A percentile compares a stretch with the other conserved stretches of the same genome.
These are phyloP conservation scores for Curvularia sp. DNA, from an alignment of 2,329 filamentous ascomycete genomes.

Conservation along the genomic window DNA sequence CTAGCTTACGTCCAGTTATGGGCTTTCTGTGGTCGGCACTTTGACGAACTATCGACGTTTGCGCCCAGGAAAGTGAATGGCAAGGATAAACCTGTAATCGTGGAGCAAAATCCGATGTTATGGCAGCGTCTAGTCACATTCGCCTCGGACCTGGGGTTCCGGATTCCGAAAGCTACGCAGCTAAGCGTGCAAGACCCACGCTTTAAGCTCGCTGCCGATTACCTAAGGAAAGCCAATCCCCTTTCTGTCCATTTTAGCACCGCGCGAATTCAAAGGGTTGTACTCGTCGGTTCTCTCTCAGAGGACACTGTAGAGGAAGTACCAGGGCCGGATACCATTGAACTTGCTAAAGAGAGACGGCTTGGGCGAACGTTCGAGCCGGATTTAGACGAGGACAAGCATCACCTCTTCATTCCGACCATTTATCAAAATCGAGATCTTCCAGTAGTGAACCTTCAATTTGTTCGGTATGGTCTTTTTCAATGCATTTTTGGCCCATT, in stretches of 20 bases:
- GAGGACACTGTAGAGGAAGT: too few relatives aligned
- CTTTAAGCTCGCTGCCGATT: slow-evolving; percentile 20
- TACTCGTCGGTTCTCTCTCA: too few relatives aligned
- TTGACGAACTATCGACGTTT: slow-evolving; percentile 17
- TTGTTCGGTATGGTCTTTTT: too few relatives aligned
- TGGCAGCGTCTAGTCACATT: slow-evolving; percentile 19
- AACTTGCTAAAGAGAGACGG: too few relatives aligned
- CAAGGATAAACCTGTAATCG: slow-evolving; percentile 13
- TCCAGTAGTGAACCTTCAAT: too few relatives aligned
- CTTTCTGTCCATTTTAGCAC: slow-evolving; percentile 12
- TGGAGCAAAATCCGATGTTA: slow-evolving; percentile 21
- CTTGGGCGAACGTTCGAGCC: too few relatives aligned
- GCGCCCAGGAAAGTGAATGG: slow-evolving; percentile 20
- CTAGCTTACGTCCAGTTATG: slow-evolving; percentile 22
- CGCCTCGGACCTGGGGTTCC: slow-evolving; percentile 11
- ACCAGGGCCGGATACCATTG: too few relatives aligned
- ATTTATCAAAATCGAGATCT: too few relatives aligned
- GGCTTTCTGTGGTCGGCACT: slow-evolving; percentile 22
- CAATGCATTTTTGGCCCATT: too few relatives aligned
- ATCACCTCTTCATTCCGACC: too few relatives aligned
- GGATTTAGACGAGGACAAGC: too few relatives aligned
- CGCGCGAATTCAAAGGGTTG: slow-evolving; percentile 12
- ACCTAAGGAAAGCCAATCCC: slow-evolving; percentile 22
- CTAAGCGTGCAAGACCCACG: slow-evolving; percentile 14
- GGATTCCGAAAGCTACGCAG: slow-evolving; percentile 10